Conservation (phyloP, 768 basidiomycete species). For the Serendipita vermifera region DNA sequence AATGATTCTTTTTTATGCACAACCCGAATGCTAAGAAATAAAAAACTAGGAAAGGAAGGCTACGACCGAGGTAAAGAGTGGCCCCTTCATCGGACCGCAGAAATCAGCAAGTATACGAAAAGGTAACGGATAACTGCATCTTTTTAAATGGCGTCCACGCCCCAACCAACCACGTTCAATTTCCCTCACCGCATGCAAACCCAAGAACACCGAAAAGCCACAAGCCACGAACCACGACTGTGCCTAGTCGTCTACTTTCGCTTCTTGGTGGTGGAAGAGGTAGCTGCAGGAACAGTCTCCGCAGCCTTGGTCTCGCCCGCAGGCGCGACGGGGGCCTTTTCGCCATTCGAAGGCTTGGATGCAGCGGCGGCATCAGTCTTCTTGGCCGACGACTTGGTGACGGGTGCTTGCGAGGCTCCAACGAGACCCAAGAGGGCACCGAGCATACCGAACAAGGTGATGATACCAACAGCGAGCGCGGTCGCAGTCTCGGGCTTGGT, state of each 20-base stretch:
- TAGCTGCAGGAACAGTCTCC: slow-evolving; percentile 32
- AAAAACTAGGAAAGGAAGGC: too few species aligned
- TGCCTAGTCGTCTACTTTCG: slow-evolving; percentile 37
- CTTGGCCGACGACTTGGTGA: slow-evolving; percentile 54
- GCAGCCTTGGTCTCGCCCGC: slow-evolving; percentile 62
- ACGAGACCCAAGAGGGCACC: slow-evolving; percentile 67
- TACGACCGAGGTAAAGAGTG: too few species aligned
- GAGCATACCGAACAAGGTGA: slow-evolving; percentile 78
- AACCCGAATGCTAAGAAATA: too few species aligned
- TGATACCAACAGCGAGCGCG: slow-evolving; percentile 54
- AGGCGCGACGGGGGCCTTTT: slow-evolving; percentile 54
- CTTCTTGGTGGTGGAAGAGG: slow-evolving; percentile 40
- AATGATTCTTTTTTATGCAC: too few species aligned
- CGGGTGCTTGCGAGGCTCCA: slow-evolving; percentile 52
- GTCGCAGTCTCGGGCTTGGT: slow-evolving; percentile 78
- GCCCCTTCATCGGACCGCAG: too few species aligned
- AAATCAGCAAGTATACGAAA: too few species aligned
- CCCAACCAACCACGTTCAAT: too few species aligned
- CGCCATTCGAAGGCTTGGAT: slow-evolving; percentile 35
- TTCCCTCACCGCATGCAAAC: too few species aligned
- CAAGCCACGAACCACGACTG: too few species aligned
- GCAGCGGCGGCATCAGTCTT: slow-evolving; percentile 19
- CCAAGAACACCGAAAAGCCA: too few species aligned
- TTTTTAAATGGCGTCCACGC: too few species aligned
- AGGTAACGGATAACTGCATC: too few species aligned